These are phyloP conservation scores for Auriscalpium microsporum DNA, from an alignment of 768 basidiomycete species.

Conservation along the genomic window DNA sequence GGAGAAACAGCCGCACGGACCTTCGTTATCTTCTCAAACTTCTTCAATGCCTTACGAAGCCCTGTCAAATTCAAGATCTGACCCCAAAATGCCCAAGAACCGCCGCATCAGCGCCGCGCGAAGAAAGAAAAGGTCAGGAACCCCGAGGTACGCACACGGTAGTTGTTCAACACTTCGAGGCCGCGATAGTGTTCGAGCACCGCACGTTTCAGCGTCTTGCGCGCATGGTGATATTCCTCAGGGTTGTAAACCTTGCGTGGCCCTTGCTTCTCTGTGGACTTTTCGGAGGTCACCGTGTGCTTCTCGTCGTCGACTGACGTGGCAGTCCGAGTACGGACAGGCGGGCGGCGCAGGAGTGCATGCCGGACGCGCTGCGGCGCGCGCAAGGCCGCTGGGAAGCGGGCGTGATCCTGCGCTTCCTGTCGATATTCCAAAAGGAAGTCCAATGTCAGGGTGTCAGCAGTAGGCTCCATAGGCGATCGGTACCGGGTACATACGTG, in stretches of 20 bases:
- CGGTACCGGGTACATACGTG: not conserved
- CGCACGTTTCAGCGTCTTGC: constrained; percentile 77
- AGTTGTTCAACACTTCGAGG: constrained; percentile 81
- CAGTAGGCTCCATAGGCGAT: too few species aligned
- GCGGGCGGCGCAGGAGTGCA: not conserved
- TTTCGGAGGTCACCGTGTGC: too few species aligned
- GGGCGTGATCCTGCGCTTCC: not conserved
- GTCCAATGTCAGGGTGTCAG: not conserved
- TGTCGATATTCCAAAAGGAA: constrained; percentile 3
- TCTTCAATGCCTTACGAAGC: constrained; percentile 79
- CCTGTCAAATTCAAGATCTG: constrained; percentile 85
- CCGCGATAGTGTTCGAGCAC: constrained; percentile 76
- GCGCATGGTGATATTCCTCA: constrained; percentile 78
- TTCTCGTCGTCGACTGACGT: not conserved
- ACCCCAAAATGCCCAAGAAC: constrained; percentile 2
- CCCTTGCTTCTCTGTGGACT: not conserved
- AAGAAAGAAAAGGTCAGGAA: not conserved
- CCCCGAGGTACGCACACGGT: constrained; percentile 46
- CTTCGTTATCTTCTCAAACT: constrained; percentile 74
- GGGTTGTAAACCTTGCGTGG: constrained; percentile 36
- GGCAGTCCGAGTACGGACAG: not conserved
- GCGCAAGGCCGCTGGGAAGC: not conserved
- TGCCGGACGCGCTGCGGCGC: not conserved
- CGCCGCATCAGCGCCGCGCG: not conserved
- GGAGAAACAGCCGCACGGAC: constrained; percentile 24